phyloP scores from a whole-genome alignment of 176 grass and related monocot species.

The Rhynchospora tenuis region DNA sequence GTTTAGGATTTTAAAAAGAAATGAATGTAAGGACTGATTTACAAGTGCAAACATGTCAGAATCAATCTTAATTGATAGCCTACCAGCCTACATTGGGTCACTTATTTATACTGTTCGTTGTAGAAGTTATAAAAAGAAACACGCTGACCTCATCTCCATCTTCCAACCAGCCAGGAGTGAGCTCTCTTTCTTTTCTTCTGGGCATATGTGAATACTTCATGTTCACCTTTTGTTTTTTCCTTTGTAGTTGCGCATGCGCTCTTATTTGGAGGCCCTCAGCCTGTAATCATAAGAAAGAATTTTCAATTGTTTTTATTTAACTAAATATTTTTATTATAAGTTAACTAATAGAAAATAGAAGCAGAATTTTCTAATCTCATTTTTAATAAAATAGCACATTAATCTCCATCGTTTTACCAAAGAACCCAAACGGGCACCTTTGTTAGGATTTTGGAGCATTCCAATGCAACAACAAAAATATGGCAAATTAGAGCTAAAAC shows the following conservation, averaged over 20 bases:
- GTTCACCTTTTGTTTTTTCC: slow-evolving; percentile 66
- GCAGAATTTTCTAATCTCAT: background rate
- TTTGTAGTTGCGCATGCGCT: slow-evolving; percentile 63
- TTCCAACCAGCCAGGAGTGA: slow-evolving; percentile 83
- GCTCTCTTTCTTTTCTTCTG: slow-evolving; percentile 39
- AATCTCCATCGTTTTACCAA: background rate
- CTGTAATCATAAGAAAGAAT: slow-evolving; percentile 36
- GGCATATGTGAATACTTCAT: slow-evolving; percentile 64
- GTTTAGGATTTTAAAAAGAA: background rate
- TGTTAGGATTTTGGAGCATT: background rate
- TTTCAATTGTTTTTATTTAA: background rate
- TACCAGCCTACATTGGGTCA: background rate
- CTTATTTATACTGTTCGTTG: background rate
- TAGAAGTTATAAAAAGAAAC: slow-evolving; percentile 17
- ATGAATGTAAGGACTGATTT: background rate
- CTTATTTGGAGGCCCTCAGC: slow-evolving; percentile 60
- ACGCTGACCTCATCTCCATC: slow-evolving; percentile 82
- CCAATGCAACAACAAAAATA: background rate
- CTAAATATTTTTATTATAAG: background rate
- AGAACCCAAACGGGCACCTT: background rate
- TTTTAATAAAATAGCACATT: background rate
- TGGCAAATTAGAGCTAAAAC: background rate
- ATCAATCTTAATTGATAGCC: background rate
- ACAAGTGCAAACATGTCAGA: background rate
- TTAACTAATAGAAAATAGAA: background rate